These are phyloP conservation scores for Dactylellina sp. DNA, from an alignment of 2,329 filamentous ascomycete genomes.

Conservation along the genomic window DNA sequence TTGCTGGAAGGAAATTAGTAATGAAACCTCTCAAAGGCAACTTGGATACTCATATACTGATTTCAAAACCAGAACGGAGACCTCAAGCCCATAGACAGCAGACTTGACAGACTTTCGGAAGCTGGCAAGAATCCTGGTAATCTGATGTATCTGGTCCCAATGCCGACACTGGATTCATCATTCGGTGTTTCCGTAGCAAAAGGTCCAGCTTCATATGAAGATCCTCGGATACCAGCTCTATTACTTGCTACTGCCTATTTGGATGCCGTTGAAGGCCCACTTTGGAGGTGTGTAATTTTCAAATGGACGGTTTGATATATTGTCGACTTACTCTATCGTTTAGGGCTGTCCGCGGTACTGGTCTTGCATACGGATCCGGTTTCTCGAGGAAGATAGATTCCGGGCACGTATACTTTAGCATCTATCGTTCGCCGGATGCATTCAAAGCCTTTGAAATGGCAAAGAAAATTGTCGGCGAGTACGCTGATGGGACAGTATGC, in stretches of 20 bases:
- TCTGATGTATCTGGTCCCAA: constrained; percentile 82
- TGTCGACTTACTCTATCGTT: neutral
- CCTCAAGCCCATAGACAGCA: constrained; percentile 58
- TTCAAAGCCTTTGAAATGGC: constrained; percentile 86
- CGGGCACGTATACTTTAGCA: constrained; percentile 82
- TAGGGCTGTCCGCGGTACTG: constrained; percentile 86
- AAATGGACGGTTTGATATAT: neutral
- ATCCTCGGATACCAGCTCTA: constrained; percentile 82
- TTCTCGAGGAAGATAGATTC: constrained; percentile 82
- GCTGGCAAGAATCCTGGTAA: constrained; percentile 81
- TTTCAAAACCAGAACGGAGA: constrained; percentile 31
- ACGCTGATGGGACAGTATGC: constrained; percentile 73
- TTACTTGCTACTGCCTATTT: constrained; percentile 91
- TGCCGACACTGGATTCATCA: constrained; percentile 92
- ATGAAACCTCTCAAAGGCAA: neutral
- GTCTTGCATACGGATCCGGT: constrained; percentile 87
- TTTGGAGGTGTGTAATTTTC: constrained; percentile 73
- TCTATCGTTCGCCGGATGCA: constrained; percentile 90
- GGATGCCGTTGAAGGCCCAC: constrained; percentile 89
- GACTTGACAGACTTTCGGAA: constrained; percentile 76
- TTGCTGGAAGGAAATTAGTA: constrained; percentile 62
- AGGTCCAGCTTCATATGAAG: constrained; percentile 79
- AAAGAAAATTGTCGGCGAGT: constrained; percentile 78
- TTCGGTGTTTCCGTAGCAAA: constrained; percentile 81
- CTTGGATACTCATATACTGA: constrained; percentile 7